These are phyloP conservation scores for Musa troglodytarum DNA, from an alignment of 176 grass and related monocot species.

Conservation along the genomic window DNA sequence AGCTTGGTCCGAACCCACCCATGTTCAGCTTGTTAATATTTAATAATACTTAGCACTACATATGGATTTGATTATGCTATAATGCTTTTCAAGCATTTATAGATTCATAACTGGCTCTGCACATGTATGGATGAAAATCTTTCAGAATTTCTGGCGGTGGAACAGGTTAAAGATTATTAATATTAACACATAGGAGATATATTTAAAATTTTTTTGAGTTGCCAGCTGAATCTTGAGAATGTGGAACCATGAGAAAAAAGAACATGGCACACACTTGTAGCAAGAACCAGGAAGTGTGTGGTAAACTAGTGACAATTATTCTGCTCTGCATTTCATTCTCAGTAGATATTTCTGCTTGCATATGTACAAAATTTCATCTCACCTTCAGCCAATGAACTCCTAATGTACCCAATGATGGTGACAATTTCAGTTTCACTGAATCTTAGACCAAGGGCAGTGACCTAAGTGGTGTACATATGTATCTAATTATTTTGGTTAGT, in stretches of 20 bases:
- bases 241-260: neutral
- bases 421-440: neutral
- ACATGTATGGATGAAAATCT: neutral
- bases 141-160: neutral
- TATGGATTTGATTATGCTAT: neutral
- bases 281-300: neutral
- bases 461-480: neutral
- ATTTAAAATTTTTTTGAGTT: neutral
- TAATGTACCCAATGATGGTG: neutral
- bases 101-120: neutral
- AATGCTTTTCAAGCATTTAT: neutral
- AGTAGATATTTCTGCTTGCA: neutral
- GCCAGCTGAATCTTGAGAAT: neutral
- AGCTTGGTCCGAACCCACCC: neutral
- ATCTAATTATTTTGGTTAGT: neutral
- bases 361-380: neutral
- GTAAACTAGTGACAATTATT: neutral
- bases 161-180: neutral
- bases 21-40: neutral
- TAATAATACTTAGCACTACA: neutral
- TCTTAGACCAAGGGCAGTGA: neutral
- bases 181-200: neutral
- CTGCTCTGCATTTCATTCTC: neutral
- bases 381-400: neutral
- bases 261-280: neutral